Evolutionary conservation across 2,329 filamentous ascomycete species (phyloP), one percentile per base, ranked within the genome.

Genomic region (Cadophora malorum): DNA sequence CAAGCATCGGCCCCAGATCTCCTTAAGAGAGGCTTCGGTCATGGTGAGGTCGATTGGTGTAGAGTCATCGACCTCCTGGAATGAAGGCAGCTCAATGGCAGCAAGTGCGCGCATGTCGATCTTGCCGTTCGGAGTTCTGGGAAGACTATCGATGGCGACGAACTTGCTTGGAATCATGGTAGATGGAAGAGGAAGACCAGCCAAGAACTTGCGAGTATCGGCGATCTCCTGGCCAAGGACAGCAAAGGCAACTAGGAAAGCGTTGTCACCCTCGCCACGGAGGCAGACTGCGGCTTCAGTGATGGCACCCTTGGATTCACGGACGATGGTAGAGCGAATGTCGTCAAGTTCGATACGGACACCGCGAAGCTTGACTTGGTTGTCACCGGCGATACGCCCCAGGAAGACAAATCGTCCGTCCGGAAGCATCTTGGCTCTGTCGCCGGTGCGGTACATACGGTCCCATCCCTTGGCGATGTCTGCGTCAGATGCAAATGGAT

Each of bases 261-360:
- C 65, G 14, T 65, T 62, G 25, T 72, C 70, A 8, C 65, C 69
- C 2, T 60, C 55, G 21, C 64, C 64, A 38, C 74, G 73, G 35
- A 76, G 41, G 7, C 74, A 58, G 3, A 78, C 74, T 1, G 77
- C 70, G 12, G 77, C 76, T n/a, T 64, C 35, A 2, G 19, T 31
- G 2, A 71, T n/a, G 3, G 35, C 35, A n/a, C 68, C 66, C 38
- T 68, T 61, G 25, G 63, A 52, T 38, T 55, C 35, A 2, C 45
- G 23, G 33, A 67, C 16, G 16, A 71, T 61, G 10, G 45, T 60
- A 0, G 58, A 55, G 31, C 68, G 79, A 19, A 84, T 78, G 12
- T 83, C 82, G 10, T 74, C 70, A 0, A 84, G 72, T 16, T 84
- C 81, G 23, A 83, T 79, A 3, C 80, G 75, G n/a, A 79, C 35